Conservation (phyloP, 2,329 filamentous ascomycete genomes). For the Fusarium chuoi region DNA sequence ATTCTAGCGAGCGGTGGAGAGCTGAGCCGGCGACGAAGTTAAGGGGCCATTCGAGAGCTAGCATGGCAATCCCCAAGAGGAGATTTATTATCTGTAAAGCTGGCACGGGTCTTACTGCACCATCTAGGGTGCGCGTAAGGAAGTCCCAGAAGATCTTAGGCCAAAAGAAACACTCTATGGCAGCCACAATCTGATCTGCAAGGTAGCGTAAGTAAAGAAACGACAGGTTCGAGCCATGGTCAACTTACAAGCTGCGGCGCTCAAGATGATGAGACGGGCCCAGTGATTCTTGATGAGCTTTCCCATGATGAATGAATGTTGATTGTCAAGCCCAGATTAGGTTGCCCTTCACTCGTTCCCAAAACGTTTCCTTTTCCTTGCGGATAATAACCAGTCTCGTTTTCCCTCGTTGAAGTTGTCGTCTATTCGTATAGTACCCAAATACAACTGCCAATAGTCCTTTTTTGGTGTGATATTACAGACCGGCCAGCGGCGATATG, state of each 20-base stretch:
- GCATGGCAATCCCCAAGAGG: conserved; percentile 77
- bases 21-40: conserved; percentile 78
- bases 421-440: conserved; percentile 25
- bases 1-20: conserved; percentile 88
- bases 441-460: conserved; percentile 16
- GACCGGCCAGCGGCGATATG: conserved; percentile 31
- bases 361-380: conserved; percentile 6
- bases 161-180: conserved; percentile 93
- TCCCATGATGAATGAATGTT: conserved; percentile 72
- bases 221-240: not conserved
- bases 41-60: conserved; percentile 94
- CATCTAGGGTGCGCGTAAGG: conserved; percentile 88
- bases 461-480: conserved; percentile 29
- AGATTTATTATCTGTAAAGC: conserved; percentile 91
- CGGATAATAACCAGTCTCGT: conserved; percentile 1
- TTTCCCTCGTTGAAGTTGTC: conserved; percentile 6
- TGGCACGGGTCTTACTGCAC: conserved; percentile 86
- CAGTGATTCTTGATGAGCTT: conserved; percentile 99
- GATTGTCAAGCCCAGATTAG: conserved; percentile 22
- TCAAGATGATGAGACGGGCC: conserved; percentile 92
- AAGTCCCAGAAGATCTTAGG: conserved; percentile 99
- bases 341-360: conserved; percentile 10
- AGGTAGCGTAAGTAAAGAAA: conserved; percentile 41
- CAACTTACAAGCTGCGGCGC: conserved; percentile 77
- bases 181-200: conserved; percentile 85